Conservation (phyloP, 345 rosid species). For the Psidium guajava region DNA sequence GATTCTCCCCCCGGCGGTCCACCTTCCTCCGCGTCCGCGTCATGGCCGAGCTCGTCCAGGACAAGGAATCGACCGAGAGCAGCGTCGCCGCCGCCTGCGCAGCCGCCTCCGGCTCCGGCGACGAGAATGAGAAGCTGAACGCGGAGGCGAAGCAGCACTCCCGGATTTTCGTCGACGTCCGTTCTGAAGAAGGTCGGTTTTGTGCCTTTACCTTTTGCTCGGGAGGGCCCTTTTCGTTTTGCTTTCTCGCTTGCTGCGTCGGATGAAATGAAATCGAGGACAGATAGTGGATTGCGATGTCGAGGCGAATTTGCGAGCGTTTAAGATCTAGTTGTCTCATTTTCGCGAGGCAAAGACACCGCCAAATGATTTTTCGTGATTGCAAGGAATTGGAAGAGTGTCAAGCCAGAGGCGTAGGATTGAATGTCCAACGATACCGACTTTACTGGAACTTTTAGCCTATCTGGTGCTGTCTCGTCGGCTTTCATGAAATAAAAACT, state of each 20-base stretch:
- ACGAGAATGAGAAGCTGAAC: slow-evolving; percentile 4
- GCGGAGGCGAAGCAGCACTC: slow-evolving; percentile 25
- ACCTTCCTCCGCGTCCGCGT: slow-evolving; percentile 26
- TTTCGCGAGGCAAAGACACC: not conserved
- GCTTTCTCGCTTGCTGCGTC: not conserved
- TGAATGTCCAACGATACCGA: not conserved
- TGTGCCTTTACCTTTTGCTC: not conserved
- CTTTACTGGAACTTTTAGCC: not conserved
- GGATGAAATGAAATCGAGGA: not conserved
- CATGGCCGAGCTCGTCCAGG: slow-evolving; percentile 59
- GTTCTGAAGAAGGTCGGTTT: slow-evolving; percentile 54
- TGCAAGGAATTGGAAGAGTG: not conserved
- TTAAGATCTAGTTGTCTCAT: not conserved
- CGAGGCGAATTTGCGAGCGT: not conserved
- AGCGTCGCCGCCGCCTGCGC: slow-evolving; percentile 11
- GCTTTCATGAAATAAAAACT: not conserved
- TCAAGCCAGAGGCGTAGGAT: not conserved
- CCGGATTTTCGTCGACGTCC: slow-evolving; percentile 64
- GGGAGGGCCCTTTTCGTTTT: not conserved
- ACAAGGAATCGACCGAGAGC: slow-evolving; percentile 28
- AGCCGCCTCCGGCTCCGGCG: slow-evolving; percentile 5
- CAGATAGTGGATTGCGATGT: not conserved
- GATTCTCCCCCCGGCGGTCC: slow-evolving; percentile 20
- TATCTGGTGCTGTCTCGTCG: not conserved
- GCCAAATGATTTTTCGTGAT: not conserved